A percentile compares a stretch with the other conserved stretches of the same genome.
phyloP scores from a whole-genome alignment of 306 rosid species.

The Alnus rubra region DNA sequence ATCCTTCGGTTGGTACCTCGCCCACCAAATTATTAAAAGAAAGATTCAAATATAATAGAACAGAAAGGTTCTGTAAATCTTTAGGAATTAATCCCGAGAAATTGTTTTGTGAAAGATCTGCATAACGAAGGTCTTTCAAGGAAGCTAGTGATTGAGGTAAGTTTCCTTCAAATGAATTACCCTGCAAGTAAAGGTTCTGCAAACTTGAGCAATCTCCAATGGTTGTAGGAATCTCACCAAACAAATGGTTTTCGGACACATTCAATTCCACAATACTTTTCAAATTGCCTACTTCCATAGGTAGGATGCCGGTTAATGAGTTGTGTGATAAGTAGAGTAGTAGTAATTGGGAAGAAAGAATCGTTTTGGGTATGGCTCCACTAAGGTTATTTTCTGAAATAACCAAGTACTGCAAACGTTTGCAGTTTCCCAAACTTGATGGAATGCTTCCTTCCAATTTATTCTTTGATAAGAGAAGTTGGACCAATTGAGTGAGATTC shows the following conservation, averaged over 20 bases:
- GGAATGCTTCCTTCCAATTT: slow-evolving; percentile 11
- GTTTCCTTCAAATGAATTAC: slow-evolving; percentile 24
- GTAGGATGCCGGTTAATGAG: slow-evolving; percentile 29
- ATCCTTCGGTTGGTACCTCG: slow-evolving; percentile 40
- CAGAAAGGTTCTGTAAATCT: slow-evolving; percentile 9
- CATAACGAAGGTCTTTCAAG: slow-evolving; percentile 21
- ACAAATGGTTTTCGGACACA: slow-evolving; percentile 32
- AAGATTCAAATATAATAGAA: slow-evolving; percentile 30
- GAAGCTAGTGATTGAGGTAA: slow-evolving; percentile 40
- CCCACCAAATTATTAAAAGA: slow-evolving; percentile 49
- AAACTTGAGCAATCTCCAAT: slow-evolving; percentile 32
- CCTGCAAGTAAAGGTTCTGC: slow-evolving; percentile 32
- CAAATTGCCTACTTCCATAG: slow-evolving; percentile 18
- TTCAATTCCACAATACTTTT: slow-evolving; percentile 12
- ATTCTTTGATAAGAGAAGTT: neutral
- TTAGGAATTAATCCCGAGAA: slow-evolving; percentile 41
- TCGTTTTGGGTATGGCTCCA: slow-evolving; percentile 36
- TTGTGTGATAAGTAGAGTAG: slow-evolving; percentile 30
- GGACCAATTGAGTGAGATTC: neutral
- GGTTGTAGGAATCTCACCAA: slow-evolving; percentile 30
- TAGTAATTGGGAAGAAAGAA: slow-evolving; percentile 10
- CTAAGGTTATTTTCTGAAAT: slow-evolving; percentile 20
- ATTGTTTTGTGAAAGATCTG: slow-evolving; percentile 38
- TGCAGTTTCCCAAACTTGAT: slow-evolving; percentile 17
- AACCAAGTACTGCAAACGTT: neutral